These are phyloP conservation scores for Dimargaris cristalligena DNA, from an alignment of 192 early-diverging fungal species.

Conservation along the genomic window DNA sequence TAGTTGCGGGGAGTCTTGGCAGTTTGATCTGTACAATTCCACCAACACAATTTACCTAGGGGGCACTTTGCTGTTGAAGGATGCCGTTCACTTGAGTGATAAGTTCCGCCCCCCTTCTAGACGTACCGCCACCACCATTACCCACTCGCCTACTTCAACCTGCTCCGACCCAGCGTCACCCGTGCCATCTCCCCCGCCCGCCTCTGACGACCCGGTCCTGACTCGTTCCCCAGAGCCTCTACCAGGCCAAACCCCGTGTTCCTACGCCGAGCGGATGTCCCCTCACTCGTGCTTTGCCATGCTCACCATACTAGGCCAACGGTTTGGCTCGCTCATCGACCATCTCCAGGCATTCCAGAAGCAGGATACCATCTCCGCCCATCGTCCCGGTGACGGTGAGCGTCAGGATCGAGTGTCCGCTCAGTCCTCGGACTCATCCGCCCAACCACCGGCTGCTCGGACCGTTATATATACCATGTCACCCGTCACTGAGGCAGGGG, in stretches of 20 bases:
- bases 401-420: neutral
- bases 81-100: conserved; percentile 11
- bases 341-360: neutral
- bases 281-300: conserved; percentile 4
- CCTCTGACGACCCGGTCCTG: neutral
- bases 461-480: conserved; percentile 5
- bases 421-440: neutral
- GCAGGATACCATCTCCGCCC: neutral
- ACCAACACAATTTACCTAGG: conserved; percentile 21
- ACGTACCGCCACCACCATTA: neutral
- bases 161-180: neutral
- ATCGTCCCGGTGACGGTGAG: neutral
- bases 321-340: neutral
- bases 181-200: neutral
- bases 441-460: neutral
- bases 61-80: conserved; percentile 1
- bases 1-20: conserved; percentile 58
- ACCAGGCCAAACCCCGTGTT: too few species aligned
- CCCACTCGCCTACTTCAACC: neutral
- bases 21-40: conserved; percentile 38
- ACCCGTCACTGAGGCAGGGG: neutral
- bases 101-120: neutral
- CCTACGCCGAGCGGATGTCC: neutral
- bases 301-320: neutral
- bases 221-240: neutral